Base-by-base conservation (phyloP, 1,284 basidiomycete species). In the Pascua sp. region DNA sequence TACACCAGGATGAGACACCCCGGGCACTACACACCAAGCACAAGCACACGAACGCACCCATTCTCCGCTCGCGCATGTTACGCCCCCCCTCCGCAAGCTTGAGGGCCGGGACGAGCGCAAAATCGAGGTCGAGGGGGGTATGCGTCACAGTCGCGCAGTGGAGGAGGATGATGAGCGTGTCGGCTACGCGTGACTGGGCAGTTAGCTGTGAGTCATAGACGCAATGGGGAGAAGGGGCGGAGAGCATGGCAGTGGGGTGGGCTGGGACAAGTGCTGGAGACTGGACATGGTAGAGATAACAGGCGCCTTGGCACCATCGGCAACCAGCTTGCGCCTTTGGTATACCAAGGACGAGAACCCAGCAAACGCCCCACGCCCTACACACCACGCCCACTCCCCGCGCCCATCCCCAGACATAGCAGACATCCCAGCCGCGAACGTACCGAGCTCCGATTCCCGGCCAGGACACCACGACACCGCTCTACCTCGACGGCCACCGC, bases 81-180 rank as follows among this genome's bases (percentile, higher is more conserved):
- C 54, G 61, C 5, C 72, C 72, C 4, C 65, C 67, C 52, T 72
- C 74, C 0, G 71, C 74, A 2, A 76, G 59, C 39, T 75, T 61
- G 16, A 77, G 61, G 7, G 76, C 76, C 2, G 64, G 64, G 5
- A 76, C 57, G 51, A 76, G 59, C 1, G 70, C 76, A 52, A 69
- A 72, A 4, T 68, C 67, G 16, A 64, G 17, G 39, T 61, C 55
- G 18, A 63, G 50, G 1, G 47, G 37, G 3, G 37, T 41, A 38
- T 51, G 55, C 39, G 65, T 54, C 3, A 65, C 48, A 9, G 60
- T 65, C 11, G 54, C 43, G 51, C 67, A 67, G 49, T 73, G 69
- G 8, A 76, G 62, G 10, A 74, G 62, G 13, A 72, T 64, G 49
- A 74, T 64, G 12, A 76, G 64, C 7, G 62, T 69, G 10, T 72